Conservation (phyloP, 106 monocot genomes). For the Acorus calamus region DNA sequence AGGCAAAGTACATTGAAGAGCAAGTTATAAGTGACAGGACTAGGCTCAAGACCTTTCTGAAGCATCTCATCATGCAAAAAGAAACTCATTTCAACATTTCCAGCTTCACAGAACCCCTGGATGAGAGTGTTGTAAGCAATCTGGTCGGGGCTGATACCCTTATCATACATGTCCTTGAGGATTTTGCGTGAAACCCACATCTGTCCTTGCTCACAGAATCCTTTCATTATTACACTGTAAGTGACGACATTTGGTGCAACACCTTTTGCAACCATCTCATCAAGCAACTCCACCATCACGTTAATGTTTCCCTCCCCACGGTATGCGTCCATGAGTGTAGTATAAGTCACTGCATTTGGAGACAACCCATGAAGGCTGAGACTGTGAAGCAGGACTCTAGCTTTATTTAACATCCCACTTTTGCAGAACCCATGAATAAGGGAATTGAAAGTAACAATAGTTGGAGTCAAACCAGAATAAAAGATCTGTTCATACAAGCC, state of each 20-base stretch:
- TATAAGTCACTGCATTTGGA: conserved; percentile 66
- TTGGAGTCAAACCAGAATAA: conserved; percentile 32
- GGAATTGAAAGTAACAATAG: conserved; percentile 56
- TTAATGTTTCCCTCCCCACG: conserved; percentile 23
- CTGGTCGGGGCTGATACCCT: conserved; percentile 32
- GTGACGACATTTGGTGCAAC: conserved; percentile 48
- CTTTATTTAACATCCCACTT: conserved; percentile 22
- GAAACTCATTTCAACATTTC: conserved; percentile 26
- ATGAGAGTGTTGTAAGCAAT: conserved; percentile 69
- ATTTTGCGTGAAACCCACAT: conserved; percentile 26
- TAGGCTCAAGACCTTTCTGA: conserved; percentile 22
- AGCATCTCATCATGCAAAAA: conserved; percentile 33
- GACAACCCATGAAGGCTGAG: conserved; percentile 20
- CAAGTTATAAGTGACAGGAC: conserved; percentile 55
- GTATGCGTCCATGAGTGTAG: conserved; percentile 62
- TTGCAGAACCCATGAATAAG: conserved; percentile 60
- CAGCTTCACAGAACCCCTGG: conserved; percentile 46
- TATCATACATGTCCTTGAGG: conserved; percentile 29
- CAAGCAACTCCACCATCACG: conserved; percentile 26
- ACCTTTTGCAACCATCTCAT: conserved; percentile 49
- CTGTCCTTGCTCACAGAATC: conserved; percentile 37
- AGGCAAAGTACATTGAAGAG: conserved; percentile 51
- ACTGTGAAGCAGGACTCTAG: conserved; percentile 21
- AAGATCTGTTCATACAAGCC: conserved; percentile 31
- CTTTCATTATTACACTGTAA: conserved; percentile 69